Evolutionary conservation across 345 rosid species (phyloP).

Genomic region (Fremontodendron californicum): DNA sequence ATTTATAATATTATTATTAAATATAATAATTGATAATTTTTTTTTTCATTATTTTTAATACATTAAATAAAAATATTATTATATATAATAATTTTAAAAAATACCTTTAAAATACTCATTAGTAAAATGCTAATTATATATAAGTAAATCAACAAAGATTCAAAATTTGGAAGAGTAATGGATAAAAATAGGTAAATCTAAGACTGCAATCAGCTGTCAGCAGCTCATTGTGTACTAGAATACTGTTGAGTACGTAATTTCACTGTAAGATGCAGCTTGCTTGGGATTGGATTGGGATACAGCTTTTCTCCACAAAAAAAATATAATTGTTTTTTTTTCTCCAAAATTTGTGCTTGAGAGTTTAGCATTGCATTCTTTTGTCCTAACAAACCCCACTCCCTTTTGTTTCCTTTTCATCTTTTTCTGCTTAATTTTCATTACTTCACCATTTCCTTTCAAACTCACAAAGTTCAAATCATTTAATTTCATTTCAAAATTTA

Average conservation of each 20-base stretch:
- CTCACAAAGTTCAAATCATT: no score
- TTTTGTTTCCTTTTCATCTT: neutral
- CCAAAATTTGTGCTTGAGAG: neutral
- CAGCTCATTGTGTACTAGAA: neutral
- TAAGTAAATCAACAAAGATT: neutral
- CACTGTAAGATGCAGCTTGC: no score
- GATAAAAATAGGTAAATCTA: neutral
- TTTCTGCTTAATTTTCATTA: neutral
- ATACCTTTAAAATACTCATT: no score
- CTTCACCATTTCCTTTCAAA: neutral
- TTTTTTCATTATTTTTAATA: no score
- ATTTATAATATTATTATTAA: no score
- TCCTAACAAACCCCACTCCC: slow-evolving; percentile 7
- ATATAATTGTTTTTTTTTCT: no score
- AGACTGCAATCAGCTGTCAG: neutral
- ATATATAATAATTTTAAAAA: no score
- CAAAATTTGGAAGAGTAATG: neutral
- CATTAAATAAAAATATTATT: no score
- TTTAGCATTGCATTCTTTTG: slow-evolving; percentile 15
- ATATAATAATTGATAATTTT: no score
- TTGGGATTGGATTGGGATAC: slow-evolving; percentile 17
- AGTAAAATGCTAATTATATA: no score
- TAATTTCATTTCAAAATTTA: no score
- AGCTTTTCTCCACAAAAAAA: slow-evolving; percentile 13
- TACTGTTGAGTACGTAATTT: neutral